Evolutionary conservation across 1,284 basidiomycete genomes (phyloP), one percentile per base, ranked within the genome.

Genomic region (Athelia psychrophila): DNA sequence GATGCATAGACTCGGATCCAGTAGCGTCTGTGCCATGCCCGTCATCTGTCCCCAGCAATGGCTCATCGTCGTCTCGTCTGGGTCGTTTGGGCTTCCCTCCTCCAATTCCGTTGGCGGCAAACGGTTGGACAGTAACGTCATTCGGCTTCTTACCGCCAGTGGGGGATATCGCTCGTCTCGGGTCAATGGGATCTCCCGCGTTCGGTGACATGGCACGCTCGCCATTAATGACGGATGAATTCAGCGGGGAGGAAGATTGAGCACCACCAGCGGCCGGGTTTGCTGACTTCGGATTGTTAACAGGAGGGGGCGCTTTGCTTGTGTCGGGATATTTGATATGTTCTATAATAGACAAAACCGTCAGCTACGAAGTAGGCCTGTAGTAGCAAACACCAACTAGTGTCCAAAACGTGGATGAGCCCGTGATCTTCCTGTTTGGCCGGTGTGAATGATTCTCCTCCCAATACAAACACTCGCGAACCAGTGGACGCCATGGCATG

Each of bases 401-500:
- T 96, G 70, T 98, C 95, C 55, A 98, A 78, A 48, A 98, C 86
- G 66, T 98, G 92, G 30, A 98, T 80, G 48, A 91, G 68, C 19
- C 80, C 81, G 13, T 91, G 86, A 68, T 98, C 95, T 54, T 97
- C 95, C 10, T 81, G 76, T 64, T 84, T 88, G 30, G 78, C 68
- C 3, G 82, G 80, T 9, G 87, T 83, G 62, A 91, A 89, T 3
- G 93, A 93, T 71, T 99, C 97, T 30, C 97, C 96, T 40, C 96
- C 96, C 12, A 98, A 80, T 2, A 98, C 94, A 59, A 93, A 91
- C 10, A 99, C 90, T 62, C 89, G 87, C 49, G 88, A 83, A 49
- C 93, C 91, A 64, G 88, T 88, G 12, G 91, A 86, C 4, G 95
- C 91, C 91, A 98, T 95, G 19, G 93, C 91, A 71, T 99, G 96